These are phyloP conservation scores for Hypoxylon sp. DNA, from an alignment of 2,329 filamentous ascomycete species.

Conservation along the genomic window DNA sequence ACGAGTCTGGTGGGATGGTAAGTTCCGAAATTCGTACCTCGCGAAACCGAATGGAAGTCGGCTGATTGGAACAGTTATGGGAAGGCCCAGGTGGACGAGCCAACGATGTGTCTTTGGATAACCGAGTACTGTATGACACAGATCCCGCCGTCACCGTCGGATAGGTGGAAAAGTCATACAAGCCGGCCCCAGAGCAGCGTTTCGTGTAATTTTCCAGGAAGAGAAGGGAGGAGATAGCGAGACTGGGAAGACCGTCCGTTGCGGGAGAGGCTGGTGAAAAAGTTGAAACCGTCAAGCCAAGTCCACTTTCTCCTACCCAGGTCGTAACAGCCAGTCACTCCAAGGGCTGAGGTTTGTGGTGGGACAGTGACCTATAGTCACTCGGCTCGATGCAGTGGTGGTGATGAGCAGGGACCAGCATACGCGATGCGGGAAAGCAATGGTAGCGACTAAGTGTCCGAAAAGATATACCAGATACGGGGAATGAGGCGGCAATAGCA, in stretches of 20 bases:
- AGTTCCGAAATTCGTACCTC: conserved; percentile 42
- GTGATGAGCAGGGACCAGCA: conserved; percentile 36
- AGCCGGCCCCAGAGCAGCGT: conserved; percentile 42
- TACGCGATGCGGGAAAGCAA: conserved; percentile 35
- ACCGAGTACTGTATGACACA: conserved; percentile 51
- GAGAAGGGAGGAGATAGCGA: conserved; percentile 34
- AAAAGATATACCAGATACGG: conserved; percentile 26
- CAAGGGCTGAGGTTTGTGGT: conserved; percentile 35
- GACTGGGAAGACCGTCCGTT: conserved; percentile 32
- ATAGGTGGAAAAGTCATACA: conserved; percentile 47
- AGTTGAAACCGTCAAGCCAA: conserved; percentile 26
- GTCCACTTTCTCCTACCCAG: conserved; percentile 25
- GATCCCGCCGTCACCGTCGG: conserved; percentile 51
- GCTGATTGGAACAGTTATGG: conserved; percentile 41
- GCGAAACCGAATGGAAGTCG: conserved; percentile 42
- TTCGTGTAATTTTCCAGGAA: conserved; percentile 43
- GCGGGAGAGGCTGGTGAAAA: conserved; percentile 29
- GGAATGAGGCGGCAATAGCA: conserved; percentile 19
- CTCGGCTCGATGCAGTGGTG: conserved; percentile 40
- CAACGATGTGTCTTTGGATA: conserved; percentile 49
- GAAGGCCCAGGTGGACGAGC: conserved; percentile 40
- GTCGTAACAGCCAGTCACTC: conserved; percentile 31
- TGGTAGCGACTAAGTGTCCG: conserved; percentile 39
- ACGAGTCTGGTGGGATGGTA: conserved; percentile 41
- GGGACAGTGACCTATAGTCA: conserved; percentile 36